Conservation (phyloP, 2,329 filamentous ascomycete genomes). For the Penicillium glabrum region DNA sequence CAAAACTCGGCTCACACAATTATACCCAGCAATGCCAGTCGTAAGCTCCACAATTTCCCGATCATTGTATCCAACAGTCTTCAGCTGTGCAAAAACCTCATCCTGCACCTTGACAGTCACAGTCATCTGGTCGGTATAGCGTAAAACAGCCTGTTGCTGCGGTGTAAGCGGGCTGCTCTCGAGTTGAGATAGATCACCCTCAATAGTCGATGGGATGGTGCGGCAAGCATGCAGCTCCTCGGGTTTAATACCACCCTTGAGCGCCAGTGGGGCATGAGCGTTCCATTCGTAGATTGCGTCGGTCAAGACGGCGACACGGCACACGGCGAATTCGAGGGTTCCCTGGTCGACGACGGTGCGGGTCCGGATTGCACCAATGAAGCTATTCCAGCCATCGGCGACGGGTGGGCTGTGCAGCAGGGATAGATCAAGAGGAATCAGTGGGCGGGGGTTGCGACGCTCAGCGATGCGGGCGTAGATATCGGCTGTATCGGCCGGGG, state of each 20-base stretch:
- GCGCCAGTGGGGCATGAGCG: slow-evolving; percentile 69
- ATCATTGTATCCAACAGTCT: slow-evolving; percentile 62
- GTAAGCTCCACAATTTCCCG: slow-evolving; percentile 81
- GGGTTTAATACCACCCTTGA: slow-evolving; percentile 37
- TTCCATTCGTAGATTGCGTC: slow-evolving; percentile 82
- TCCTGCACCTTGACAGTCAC: slow-evolving; percentile 67
- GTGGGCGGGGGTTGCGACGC: slow-evolving; percentile 57
- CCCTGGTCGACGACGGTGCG: slow-evolving; percentile 48
- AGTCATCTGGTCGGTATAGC: slow-evolving; percentile 83
- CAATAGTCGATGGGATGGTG: slow-evolving; percentile 50
- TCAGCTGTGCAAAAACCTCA: slow-evolving; percentile 62
- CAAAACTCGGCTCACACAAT: slow-evolving; percentile 82
- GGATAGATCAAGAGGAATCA: slow-evolving; percentile 73
- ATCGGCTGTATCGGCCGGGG: slow-evolving; percentile 22
- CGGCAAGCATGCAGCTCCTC: slow-evolving; percentile 55
- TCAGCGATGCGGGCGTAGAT: slow-evolving; percentile 29
- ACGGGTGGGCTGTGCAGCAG: slow-evolving; percentile 73
- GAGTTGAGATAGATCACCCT: slow-evolving; percentile 31
- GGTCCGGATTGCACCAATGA: slow-evolving; percentile 56
- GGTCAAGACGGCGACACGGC: slow-evolving; percentile 76
- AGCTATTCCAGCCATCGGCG: slow-evolving; percentile 68
- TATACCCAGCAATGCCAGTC: slow-evolving; percentile 81
- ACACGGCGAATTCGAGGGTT: slow-evolving; percentile 75
- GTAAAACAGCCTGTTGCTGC: slow-evolving; percentile 66
- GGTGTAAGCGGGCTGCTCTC: slow-evolving; percentile 48